Evolutionary conservation across 192 early-diverging fungal species (phyloP).

Genomic region (Coemansia sp.): DNA sequence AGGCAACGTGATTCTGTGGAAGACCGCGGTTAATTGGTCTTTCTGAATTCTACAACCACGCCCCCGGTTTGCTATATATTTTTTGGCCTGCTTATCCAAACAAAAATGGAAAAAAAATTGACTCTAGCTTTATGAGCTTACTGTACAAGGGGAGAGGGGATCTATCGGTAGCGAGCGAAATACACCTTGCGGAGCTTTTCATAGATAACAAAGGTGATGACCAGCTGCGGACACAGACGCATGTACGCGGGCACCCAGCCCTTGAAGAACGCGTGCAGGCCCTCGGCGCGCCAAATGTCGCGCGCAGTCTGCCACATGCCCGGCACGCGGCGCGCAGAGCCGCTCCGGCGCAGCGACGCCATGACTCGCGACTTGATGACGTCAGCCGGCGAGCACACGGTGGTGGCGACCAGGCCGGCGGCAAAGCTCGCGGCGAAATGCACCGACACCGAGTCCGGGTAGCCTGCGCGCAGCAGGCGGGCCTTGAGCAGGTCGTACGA

Average conservation of each 20-base stretch:
- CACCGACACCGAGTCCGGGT: slow-evolving; percentile 59
- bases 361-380: slow-evolving; percentile 81
- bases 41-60: background rate
- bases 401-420: slow-evolving; percentile 73
- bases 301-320: slow-evolving; percentile 23
- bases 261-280: slow-evolving; percentile 67
- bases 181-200: slow-evolving; percentile 61
- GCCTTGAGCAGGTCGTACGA: slow-evolving; percentile 76
- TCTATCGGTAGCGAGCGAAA: slow-evolving; percentile 19
- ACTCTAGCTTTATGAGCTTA: background rate
- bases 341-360: slow-evolving; percentile 46
- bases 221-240: slow-evolving; percentile 76
- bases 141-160: background rate
- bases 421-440: slow-evolving; percentile 70
- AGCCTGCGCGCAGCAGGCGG: slow-evolving; percentile 54
- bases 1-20: background rate
- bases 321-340: slow-evolving; percentile 1
- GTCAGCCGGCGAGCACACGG: slow-evolving; percentile 72
- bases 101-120: background rate
- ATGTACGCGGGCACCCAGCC: slow-evolving; percentile 80
- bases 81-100: background rate
- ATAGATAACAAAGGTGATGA: slow-evolving; percentile 77
- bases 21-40: background rate
- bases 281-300: slow-evolving; percentile 59
- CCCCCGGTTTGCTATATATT: background rate